Evolutionary conservation across 2,329 filamentous ascomycete species (phyloP), one percentile per base, ranked within the genome.

Genomic region (Metarhizium robertsii): DNA sequence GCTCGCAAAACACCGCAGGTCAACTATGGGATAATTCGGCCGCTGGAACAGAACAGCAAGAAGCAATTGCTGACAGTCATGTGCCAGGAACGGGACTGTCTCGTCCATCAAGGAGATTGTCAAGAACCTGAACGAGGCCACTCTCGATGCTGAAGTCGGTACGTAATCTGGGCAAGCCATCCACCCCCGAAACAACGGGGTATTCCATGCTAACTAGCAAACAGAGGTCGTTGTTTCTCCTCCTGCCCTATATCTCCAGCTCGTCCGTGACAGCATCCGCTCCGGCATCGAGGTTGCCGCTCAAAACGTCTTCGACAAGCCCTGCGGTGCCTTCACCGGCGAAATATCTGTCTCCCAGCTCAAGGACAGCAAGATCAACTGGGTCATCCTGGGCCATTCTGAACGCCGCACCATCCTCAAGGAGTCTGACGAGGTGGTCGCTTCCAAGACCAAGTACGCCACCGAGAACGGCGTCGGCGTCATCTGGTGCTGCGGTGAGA

Each of bases 401-500:
- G 94, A 99, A 82, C 88, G 94, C 66, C 87, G 94, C 66, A 90
- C 90, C 54, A 85, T 97, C 71, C 80, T 97, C 61, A 83, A 86
- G 72, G 94, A 99, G 81, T 81, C 81, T 62, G 90, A 96, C 74
- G 80, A 84, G 64, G 86, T 94, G 65, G 84, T 97, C 63, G 90
- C 92, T 61, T 84, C 81, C 77, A 99, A 99, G 88, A 94, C 91
- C 73, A 96, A 95, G 84, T 85, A 85, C 67, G 91, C 94, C 59
- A 79, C 94, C 58, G 90, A 95, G 68, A 88, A 88, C 67, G 92
- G 91, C 60, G 71, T 99, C 62, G 80, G 84, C 64, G 94, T 97
- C 69, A 96, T 99, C 74, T 88, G 96, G 78, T 99, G 94, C 85
- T 94, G 90, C 72, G 94, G 94, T 66, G 94, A 99, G 85, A 90